Base-by-base conservation (phyloP, 2,329 filamentous ascomycete genomes). In the Mycosphaerella sp. region DNA sequence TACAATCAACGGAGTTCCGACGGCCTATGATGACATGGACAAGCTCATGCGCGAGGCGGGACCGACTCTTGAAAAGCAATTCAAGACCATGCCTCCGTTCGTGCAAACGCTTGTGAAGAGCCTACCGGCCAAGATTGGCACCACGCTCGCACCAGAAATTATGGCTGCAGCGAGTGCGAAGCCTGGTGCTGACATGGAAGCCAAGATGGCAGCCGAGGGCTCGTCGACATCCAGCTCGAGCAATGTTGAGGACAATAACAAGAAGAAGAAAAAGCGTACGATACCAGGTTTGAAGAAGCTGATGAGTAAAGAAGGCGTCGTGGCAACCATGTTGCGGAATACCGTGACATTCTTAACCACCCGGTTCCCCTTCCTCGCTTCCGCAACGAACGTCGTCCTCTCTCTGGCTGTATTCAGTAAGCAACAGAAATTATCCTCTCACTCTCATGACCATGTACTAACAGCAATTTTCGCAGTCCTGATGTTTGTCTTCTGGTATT, bases 401-500 rank as follows among this genome's bases (percentile, higher is more conserved):
- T 93, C 88, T 59, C 76, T 97, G 60, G 90, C 89, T 0, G 75
- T 97, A 1, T 95, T 95, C 66, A 77, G 89, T 92, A 79, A 78
- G 86, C 78, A 5, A 14, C 48, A 23, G 21, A 7, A 6, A 12
- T 38, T 23, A 42, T 12, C n/a, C 7, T n/a, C n/a, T 29, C n/a
- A 6, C n/a, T 4, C 9, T 45, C 17, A 29, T 29, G 26, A 7
- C 26, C 4, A 36, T 4, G 17, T 42, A 46, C 66, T 71, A 59
- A 70, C 55, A 23, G 6, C 21, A 21, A 7, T 5, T 31, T 31
- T 32, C 10, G 26, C 10, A 87, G 88, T 97, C 51, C 79, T 97
- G 12, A 80, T 98, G 53, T 93, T 95, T 68, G 89, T 95, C 43
- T 84, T 97, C 64, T 98, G 92, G 91, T 98, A 97, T 74, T 97